Percentiles rank a stretch among this genome's conserved stretches.
phyloP scores from a whole-genome alignment of 805 yeast genomes.

The Saturnispora serradocipensis region DNA sequence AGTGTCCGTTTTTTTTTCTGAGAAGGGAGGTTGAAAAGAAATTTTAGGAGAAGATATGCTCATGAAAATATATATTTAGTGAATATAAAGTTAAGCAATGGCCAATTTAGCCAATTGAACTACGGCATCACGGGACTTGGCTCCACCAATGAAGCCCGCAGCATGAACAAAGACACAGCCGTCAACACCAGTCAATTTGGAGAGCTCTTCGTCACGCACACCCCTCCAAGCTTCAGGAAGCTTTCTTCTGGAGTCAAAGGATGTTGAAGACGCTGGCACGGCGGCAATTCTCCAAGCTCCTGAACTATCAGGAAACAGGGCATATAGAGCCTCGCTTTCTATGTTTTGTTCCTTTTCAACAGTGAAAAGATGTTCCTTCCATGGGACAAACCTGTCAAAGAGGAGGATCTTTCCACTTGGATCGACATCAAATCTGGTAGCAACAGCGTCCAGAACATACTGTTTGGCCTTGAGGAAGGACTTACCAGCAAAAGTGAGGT shows the following conservation, averaged over 20 bases:
- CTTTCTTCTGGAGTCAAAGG: slow-evolving; percentile 79
- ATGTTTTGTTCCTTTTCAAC: slow-evolving; percentile 55
- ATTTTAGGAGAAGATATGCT: neutral
- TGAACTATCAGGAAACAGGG: slow-evolving; percentile 68
- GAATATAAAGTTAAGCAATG: neutral
- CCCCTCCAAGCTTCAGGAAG: slow-evolving; percentile 93
- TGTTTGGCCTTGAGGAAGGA: slow-evolving; percentile 89
- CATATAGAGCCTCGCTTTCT: slow-evolving; percentile 57
- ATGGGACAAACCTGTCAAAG: slow-evolving; percentile 73
- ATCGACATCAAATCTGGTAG: slow-evolving; percentile 50
- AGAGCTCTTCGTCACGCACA: slow-evolving; percentile 78
- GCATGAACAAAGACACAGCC: slow-evolving; percentile 93
- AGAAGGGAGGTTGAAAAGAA: neutral
- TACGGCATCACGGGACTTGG: slow-evolving; percentile 70
- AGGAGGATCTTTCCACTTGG: slow-evolving; percentile 64
- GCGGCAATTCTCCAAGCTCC: slow-evolving; percentile 82
- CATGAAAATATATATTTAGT: neutral
- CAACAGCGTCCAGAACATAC: slow-evolving; percentile 64
- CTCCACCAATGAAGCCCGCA: slow-evolving; percentile 96
- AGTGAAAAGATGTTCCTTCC: slow-evolving; percentile 86
- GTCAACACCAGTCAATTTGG: slow-evolving; percentile 65
- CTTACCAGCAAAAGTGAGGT: slow-evolving; percentile 62
- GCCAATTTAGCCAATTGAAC: slow-evolving; percentile 52
- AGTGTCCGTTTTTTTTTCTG: neutral
- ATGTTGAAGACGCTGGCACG: slow-evolving; percentile 68